These are phyloP conservation scores for Draba incana DNA, from an alignment of 345 rosid genomes.

Conservation along the genomic window DNA sequence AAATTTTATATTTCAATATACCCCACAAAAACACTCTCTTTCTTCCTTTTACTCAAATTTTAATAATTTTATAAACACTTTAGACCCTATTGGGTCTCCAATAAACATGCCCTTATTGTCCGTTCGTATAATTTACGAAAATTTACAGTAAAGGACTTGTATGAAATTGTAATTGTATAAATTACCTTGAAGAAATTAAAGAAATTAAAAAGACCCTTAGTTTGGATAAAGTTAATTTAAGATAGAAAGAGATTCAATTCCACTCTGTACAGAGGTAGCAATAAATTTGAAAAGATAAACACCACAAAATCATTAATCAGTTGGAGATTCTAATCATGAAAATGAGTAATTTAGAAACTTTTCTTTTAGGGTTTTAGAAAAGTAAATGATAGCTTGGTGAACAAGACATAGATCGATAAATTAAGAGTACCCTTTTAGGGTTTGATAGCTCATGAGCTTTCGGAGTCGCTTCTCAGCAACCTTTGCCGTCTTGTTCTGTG, in stretches of 20 bases:
- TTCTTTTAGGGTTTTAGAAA: conserved; percentile 14
- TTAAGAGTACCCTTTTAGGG: neutral
- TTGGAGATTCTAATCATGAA: conserved; percentile 2
- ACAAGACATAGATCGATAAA: conserved; percentile 1
- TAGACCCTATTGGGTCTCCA: too few species aligned
- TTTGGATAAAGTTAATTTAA: neutral
- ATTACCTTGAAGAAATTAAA: neutral
- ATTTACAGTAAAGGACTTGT: neutral
- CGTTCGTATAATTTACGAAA: conserved; percentile 9
- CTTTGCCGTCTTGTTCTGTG: conserved; percentile 79
- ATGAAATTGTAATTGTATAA: neutral
- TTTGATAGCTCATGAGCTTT: conserved; percentile 53
- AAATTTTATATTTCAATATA: too few species aligned
- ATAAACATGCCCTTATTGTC: too few species aligned
- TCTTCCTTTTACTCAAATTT: too few species aligned
- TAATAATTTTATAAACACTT: too few species aligned
- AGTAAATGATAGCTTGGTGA: conserved; percentile 16
- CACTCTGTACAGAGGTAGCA: conserved; percentile 28
- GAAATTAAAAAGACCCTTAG: neutral
- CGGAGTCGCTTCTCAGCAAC: conserved; percentile 67
- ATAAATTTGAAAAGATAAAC: neutral
- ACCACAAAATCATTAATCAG: neutral
- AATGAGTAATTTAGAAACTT: neutral
- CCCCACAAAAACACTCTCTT: too few species aligned
- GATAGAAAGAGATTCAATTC: neutral